Conservation (phyloP, 345 rosid genomes). For the Syzygium oleosum region DNA sequence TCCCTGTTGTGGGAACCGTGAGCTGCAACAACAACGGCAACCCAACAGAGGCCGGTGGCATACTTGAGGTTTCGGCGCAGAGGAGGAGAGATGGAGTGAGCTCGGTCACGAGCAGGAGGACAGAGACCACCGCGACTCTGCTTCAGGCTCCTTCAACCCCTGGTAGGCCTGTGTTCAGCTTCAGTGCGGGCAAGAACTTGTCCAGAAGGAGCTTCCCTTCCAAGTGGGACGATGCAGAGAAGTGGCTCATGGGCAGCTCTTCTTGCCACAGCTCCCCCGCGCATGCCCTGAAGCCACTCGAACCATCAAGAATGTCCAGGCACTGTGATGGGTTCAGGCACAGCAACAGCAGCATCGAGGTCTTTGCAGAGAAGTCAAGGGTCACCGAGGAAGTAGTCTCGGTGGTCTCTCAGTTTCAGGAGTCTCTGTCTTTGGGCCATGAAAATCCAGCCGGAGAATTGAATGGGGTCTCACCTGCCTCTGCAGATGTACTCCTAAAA, state of each 20-base stretch:
- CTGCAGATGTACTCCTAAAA: constrained; percentile 52
- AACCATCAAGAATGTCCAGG: constrained; percentile 22
- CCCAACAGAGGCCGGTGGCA: constrained; percentile 23
- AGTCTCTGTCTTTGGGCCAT: not conserved
- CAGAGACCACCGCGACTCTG: constrained; percentile 13
- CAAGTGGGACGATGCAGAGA: constrained; percentile 94
- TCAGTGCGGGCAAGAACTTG: constrained; percentile 35
- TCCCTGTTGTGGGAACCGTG: constrained; percentile 14
- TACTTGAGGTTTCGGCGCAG: constrained; percentile 30
- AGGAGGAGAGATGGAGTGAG: constrained; percentile 49
- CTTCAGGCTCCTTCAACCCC: constrained; percentile 68
- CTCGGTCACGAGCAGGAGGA: constrained; percentile 24
- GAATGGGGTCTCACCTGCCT: constrained; percentile 29
- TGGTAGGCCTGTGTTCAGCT: constrained; percentile 74
- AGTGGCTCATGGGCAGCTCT: constrained; percentile 55
- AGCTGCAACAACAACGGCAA: not conserved
- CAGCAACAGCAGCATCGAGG: constrained; percentile 27
- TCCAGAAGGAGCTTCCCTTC: constrained; percentile 78
- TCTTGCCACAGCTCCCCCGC: constrained; percentile 67
- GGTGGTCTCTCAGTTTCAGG: constrained; percentile 19
- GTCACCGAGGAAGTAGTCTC: constrained; percentile 37
- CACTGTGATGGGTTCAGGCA: constrained; percentile 17
- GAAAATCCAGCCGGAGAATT: constrained; percentile 15
- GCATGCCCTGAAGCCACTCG: constrained; percentile 27
- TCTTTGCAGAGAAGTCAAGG: constrained; percentile 60